Conservation (phyloP, 1,139 yeast genomes). For the Yamadazyma diddensiae region DNA sequence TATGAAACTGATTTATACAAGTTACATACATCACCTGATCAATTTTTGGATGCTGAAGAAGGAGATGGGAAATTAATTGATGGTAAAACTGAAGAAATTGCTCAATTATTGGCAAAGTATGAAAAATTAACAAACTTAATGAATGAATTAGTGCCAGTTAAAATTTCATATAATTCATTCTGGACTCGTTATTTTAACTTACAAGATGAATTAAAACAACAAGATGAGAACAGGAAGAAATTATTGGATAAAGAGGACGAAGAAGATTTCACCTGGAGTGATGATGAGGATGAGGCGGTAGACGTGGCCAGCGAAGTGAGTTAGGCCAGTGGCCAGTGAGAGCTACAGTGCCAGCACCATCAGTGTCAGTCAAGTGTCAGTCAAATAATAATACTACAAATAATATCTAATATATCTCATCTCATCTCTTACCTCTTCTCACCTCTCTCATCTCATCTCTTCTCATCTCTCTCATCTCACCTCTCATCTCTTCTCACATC, state of each 20-base stretch:
- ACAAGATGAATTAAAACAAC: conserved; percentile 53
- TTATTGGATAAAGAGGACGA: conserved; percentile 46
- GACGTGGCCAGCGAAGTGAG: conserved; percentile 15
- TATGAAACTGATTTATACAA: conserved; percentile 41
- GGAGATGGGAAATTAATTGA: conserved; percentile 40
- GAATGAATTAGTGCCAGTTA: conserved; percentile 66
- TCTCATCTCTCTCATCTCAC: too few relatives aligned
- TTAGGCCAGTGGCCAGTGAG: too few relatives aligned
- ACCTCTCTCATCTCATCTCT: too few relatives aligned
- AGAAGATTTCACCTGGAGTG: conserved; percentile 58
- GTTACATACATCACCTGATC: conserved; percentile 32
- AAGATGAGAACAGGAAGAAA: conserved; percentile 65
- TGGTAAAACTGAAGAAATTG: conserved; percentile 50
- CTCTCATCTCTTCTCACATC: too few relatives aligned
- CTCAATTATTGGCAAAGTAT: conserved; percentile 45
- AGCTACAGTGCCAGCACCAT: too few relatives aligned
- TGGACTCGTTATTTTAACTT: conserved; percentile 74
- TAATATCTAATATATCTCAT: too few relatives aligned
- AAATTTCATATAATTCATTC: conserved; percentile 57
- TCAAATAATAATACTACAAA: too few relatives aligned
- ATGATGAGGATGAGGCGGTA: conserved; percentile 50
- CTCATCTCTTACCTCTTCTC: too few relatives aligned
- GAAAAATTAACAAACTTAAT: conserved; percentile 52
- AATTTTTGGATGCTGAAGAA: conserved; percentile 16
- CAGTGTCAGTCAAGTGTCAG: too few relatives aligned